A percentile compares a stretch with the other conserved stretches of the same genome.
phyloP scores from a whole-genome alignment of 306 rosid genomes.

The Cajanus cajan region DNA sequence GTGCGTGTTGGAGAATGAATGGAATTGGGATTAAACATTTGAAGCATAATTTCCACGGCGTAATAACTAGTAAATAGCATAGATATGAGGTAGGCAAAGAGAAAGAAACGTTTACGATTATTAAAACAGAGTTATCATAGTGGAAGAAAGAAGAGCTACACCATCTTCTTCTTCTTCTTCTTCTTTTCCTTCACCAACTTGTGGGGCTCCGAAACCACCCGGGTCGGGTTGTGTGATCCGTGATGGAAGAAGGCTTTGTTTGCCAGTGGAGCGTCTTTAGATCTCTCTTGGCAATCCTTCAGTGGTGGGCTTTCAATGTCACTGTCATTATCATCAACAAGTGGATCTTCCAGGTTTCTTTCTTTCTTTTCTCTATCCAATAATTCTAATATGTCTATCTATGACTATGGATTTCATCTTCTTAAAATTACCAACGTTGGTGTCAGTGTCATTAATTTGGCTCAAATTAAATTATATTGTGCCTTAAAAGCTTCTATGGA shows the following conservation, averaged over 20 bases:
- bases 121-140: not conserved
- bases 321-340: conserved; percentile 88
- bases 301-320: conserved; percentile 96
- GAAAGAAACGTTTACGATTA: not conserved
- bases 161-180: not conserved
- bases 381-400: not conserved
- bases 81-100: too few relatives aligned
- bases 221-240: conserved; percentile 10
- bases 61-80: too few relatives aligned
- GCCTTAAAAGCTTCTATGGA: not conserved
- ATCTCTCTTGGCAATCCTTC: conserved; percentile 86
- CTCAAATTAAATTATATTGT: not conserved
- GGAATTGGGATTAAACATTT: not conserved
- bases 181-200: not conserved
- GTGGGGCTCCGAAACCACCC: not conserved
- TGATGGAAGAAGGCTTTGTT: conserved; percentile 76
- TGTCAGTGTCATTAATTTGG: not conserved
- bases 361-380: not conserved
- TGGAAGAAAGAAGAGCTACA: not conserved
- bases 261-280: conserved; percentile 78
- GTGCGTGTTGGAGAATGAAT: not conserved
- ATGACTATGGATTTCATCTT: not conserved
- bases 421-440: not conserved
- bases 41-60: not conserved
- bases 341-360: conserved; percentile 89